Base-by-base conservation (phyloP, 1,284 basidiomycete genomes). In the Hemileia vastatrix region DNA sequence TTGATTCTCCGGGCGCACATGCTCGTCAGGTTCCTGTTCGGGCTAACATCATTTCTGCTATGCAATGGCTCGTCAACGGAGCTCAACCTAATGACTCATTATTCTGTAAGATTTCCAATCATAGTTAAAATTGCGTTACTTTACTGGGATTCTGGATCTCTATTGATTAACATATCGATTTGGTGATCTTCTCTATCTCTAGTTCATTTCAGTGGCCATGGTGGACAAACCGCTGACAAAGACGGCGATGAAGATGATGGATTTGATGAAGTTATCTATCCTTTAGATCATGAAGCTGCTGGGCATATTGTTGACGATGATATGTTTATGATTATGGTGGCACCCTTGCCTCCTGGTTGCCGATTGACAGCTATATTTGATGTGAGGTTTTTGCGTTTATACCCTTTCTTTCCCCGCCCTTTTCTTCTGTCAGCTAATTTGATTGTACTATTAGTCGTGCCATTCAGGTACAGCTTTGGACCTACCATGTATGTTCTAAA, bases 301-400 rank as follows among this genome's bases (percentile, higher is more conserved):
- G 85, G 87, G 0, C 84, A 88, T 70, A 86, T 93, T 59, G 82
- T 88, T 11, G 90, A 93, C 70, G 89, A 94, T 76, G 44, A 51
- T n/a, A 54, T 63, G 53, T 53, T 50, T 15, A 31, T 33, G 4
- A 55, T 54, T 54, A 36, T 67, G 67, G 65, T 87, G 15, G 81
- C 80, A 66, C 81, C 84, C 13, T 80, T 94, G 2, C 90, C 90
- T 27, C 75, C 84, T 23, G 90, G 91, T 0, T 91, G 88, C 72
- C 85, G 91, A 47, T 78, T 94, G 48, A 93, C 90, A 4, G 85
- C 88, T 24, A 89, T 92, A 67, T 92, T 88, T 70, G 90, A 93
- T 67, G 79, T 78, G 43, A 64, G 66, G 64, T 52, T 49, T 44
- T 13, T 4, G 23, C 4, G 4, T 19, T 0, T 21, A 9, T 21